phyloP scores from a whole-genome alignment of 768 basidiomycete species.

The Tulasnella sp. region DNA sequence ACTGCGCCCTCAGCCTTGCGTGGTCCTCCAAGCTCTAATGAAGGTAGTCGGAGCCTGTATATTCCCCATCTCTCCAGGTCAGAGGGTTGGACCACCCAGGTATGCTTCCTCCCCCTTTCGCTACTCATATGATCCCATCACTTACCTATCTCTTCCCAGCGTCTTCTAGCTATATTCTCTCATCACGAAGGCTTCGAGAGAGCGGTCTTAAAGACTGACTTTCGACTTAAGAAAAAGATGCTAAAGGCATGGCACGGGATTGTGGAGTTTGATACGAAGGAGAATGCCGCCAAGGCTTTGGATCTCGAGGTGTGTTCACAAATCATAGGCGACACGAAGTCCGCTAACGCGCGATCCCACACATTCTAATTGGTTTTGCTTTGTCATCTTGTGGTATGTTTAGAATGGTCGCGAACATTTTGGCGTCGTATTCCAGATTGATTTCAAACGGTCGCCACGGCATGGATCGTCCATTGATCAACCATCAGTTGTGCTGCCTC shows the following conservation, averaged over 20 bases:
- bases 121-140: neutral
- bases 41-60: neutral
- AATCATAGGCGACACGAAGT: too few relatives aligned
- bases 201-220: neutral
- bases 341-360: too few relatives aligned
- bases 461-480: too few relatives aligned
- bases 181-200: neutral
- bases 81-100: neutral
- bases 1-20: neutral
- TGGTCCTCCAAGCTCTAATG: neutral
- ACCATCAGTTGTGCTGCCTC: too few relatives aligned
- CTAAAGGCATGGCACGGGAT: neutral
- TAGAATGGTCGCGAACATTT: too few relatives aligned
- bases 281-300: neutral
- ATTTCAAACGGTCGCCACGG: too few relatives aligned
- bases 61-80: neutral
- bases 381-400: too few relatives aligned
- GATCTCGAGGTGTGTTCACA: neutral
- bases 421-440: too few relatives aligned
- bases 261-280: neutral
- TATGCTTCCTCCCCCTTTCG: neutral
- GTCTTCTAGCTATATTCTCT: neutral
- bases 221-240: neutral
- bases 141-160: neutral
- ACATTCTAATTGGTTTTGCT: too few relatives aligned